Evolutionary conservation across 2,329 filamentous ascomycete genomes (phyloP), one percentile per base, ranked within the genome.

Genomic region (Helotiales sp.): DNA sequence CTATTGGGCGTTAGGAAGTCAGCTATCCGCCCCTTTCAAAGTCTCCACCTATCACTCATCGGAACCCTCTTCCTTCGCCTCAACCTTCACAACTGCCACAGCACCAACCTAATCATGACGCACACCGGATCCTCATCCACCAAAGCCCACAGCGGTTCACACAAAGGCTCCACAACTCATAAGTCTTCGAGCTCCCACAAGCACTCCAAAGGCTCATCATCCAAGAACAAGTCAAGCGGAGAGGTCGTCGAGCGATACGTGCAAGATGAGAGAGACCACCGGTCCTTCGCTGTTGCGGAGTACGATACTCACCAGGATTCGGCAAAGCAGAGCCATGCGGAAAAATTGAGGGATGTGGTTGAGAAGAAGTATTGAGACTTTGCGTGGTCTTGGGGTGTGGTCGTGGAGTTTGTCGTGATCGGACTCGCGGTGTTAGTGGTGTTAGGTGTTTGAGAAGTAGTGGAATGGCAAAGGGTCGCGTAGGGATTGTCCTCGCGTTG

Each of bases 141-240:
- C 34, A 61, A 66, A 52, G 68, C 61, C 55, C 63, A 70, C 50
- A 34, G 63, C 57, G 65, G 65, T 55, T 70, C 64, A 26, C 28
- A 40, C 15, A 60, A 47, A 24, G 47, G 43, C 20, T 61, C 34
- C 13, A 58, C 64, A 6, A 34, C 50, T 22, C 50, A 49, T 28
- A 59, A 26, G 17, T 54, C 60, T 24, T 49, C 30, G n/a, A 26
- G 28, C 17, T 40, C 57, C 40, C 28, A 52, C n/a, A 55, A 32
- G 17, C 37, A 64, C 81, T 3, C 82, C 81, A 0, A 55, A 15
- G 24, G 34, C n/a, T 34, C 54, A 20, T 43, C 58, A 20, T n/a
- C 20, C 15, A 50, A 43, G 11, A 24, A 52, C 8, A 40, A 40
- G 20, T 57, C 54, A 24, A 57, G 32, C 32, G 13, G 26, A 26